Conservation (phyloP, 2,329 filamentous ascomycete genomes). For the Trichoderma endophyticum region DNA sequence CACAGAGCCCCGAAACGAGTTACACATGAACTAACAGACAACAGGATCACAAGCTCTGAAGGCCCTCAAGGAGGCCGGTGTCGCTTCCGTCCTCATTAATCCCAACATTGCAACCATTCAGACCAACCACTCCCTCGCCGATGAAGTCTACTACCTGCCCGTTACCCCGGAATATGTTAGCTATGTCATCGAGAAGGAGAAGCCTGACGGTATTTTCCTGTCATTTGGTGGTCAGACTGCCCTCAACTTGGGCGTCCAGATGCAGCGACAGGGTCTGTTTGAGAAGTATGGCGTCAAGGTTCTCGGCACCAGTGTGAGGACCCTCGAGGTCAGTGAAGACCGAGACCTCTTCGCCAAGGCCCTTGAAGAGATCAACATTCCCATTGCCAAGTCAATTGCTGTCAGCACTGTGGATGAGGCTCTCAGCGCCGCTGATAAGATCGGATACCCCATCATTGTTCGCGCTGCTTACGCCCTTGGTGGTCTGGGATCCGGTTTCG, state of each 20-base stretch:
- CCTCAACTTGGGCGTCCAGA: constrained; percentile 92
- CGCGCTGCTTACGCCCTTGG: constrained; percentile 95
- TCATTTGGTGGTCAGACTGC: constrained; percentile 97
- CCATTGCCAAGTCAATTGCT: constrained; percentile 93
- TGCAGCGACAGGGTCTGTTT: constrained; percentile 94
- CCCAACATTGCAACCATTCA: constrained; percentile 98
- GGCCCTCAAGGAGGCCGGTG: constrained; percentile 91
- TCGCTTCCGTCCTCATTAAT: constrained; percentile 90
- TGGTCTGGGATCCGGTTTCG: constrained; percentile 94
- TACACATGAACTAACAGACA: not conserved
- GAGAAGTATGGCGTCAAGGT: constrained; percentile 95
- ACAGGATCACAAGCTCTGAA: constrained; percentile 93
- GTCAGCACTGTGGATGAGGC: constrained; percentile 90
- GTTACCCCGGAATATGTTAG: constrained; percentile 97
- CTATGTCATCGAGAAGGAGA: constrained; percentile 94
- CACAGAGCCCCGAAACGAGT: not conserved
- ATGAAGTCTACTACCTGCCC: constrained; percentile 97
- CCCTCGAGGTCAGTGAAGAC: constrained; percentile 91
- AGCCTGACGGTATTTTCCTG: constrained; percentile 94
- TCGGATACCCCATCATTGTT: constrained; percentile 97
- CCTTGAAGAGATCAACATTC: constrained; percentile 94
- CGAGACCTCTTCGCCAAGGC: constrained; percentile 95
- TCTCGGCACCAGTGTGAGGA: constrained; percentile 90
- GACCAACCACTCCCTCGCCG: constrained; percentile 91
- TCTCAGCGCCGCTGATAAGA: constrained; percentile 75